Evolutionary conservation across 2,329 filamentous ascomycete genomes (phyloP).

Genomic region (Penicillium sp.): DNA sequence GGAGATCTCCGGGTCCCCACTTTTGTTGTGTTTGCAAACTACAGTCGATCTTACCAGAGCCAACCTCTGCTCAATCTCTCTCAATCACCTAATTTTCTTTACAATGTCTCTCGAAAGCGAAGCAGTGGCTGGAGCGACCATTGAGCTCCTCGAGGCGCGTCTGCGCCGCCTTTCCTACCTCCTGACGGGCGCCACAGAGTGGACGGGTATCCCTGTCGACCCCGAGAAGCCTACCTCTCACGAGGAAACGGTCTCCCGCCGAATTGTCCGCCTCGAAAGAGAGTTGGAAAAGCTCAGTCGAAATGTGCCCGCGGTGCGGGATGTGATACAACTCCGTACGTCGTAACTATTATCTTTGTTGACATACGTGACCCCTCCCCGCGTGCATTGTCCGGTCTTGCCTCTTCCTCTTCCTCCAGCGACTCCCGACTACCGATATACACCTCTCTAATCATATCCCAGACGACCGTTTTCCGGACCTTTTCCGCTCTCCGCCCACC

Average conservation of each 20-base stretch:
- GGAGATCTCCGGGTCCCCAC: slow-evolving; percentile 14
- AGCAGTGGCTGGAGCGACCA: slow-evolving; percentile 38
- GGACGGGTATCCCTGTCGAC: slow-evolving; percentile 38
- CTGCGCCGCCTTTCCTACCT: slow-evolving; percentile 46
- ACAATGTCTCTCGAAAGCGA: slow-evolving; percentile 37
- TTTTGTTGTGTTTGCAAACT: slow-evolving; percentile 25
- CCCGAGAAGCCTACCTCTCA: slow-evolving; percentile 33
- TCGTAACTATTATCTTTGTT: background rate
- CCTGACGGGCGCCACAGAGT: slow-evolving; percentile 41
- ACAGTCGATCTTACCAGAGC: background rate
- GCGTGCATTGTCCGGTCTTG: background rate
- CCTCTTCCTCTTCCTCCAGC: no score
- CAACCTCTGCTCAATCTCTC: background rate
- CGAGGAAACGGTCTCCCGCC: slow-evolving; percentile 41
- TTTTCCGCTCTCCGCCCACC: slow-evolving; percentile 38
- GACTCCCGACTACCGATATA: no score
- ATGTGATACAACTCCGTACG: slow-evolving; percentile 45
- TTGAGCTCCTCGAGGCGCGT: slow-evolving; percentile 45
- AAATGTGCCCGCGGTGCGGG: slow-evolving; percentile 39
- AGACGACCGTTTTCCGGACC: slow-evolving; percentile 44
- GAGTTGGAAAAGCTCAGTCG: slow-evolving; percentile 39
- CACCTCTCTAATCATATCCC: background rate
- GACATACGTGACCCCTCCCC: background rate
- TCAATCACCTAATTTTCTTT: background rate
- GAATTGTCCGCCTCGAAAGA: slow-evolving; percentile 38